These are phyloP conservation scores for Auricularia cornea DNA, from an alignment of 768 basidiomycete genomes.

Conservation along the genomic window DNA sequence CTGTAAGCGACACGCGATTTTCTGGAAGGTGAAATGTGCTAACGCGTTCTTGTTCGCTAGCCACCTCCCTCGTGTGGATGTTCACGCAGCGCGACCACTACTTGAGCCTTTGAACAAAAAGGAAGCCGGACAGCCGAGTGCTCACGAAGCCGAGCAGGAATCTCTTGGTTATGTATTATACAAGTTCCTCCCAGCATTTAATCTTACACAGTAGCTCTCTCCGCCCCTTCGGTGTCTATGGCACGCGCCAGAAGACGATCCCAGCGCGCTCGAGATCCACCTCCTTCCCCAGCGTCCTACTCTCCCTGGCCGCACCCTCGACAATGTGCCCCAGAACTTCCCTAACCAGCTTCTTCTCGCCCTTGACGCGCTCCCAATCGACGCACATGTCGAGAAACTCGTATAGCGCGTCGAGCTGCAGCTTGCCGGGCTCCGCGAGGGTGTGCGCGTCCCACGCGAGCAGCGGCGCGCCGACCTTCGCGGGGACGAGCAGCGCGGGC, in stretches of 20 bases:
- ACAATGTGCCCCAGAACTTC: no score
- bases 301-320: no score
- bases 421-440: background rate
- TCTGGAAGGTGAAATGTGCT: no score
- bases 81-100: conserved; percentile 74
- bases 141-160: no score
- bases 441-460: conserved; percentile 57
- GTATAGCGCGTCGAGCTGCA: conserved; percentile 31
- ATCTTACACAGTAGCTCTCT: no score
- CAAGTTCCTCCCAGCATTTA: no score
- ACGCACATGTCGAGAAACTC: conserved; percentile 56
- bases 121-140: no score
- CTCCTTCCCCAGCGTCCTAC: conserved; percentile 44
- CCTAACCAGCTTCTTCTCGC: conserved; percentile 43
- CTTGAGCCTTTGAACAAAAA: conserved; percentile 26
- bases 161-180: no score
- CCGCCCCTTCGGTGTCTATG: conserved; percentile 26
- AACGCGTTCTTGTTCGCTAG: conserved; percentile 26
- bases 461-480: conserved; percentile 51
- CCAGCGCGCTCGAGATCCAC: conserved; percentile 50
- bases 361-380: conserved; percentile 51
- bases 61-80: conserved; percentile 76
- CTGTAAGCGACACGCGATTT: conserved; percentile 42
- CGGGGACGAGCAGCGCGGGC: conserved; percentile 51
- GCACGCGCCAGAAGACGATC: conserved; percentile 61